Base-by-base conservation (phyloP, 1,139 yeast species). In the Pichia sp. region DNA sequence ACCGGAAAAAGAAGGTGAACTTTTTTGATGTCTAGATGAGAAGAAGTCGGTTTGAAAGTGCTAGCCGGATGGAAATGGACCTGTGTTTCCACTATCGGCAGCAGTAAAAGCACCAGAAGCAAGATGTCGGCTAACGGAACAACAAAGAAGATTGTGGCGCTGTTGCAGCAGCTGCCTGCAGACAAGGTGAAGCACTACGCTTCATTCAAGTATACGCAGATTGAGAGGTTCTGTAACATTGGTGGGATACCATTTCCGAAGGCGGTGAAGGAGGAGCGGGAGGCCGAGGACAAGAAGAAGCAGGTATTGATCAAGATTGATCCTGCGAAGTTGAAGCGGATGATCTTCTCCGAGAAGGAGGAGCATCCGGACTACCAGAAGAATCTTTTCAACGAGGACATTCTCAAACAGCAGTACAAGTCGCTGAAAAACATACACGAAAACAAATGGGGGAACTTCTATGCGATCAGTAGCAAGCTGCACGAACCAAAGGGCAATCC, bases 401-500 rank as follows among this genome's bases (percentile, higher is more conserved):
- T 83, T 60, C 71, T 86, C 56, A 75, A 76, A 55, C 81, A 83
- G 59, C 92, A 86, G 67, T 80, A 79, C 59, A 72, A 74, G 53
- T 78, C 91, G 3, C 71, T 86, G 56, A 75, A 84, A 53, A 81
- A 79, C 62, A 71, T 87, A 60, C 78, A 78, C 54, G 78, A 76
- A 60, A 84, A 84, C 67, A 84, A 83, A 66, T 85, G 84, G 72
- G 77, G 75, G 65, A 78, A 80, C 58, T 81, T 82, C 65, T 87
- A 86, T 67, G 74, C 78, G 60, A 76, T 84, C 42, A 85, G 84
- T 57, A 86, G 83, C 52, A 85, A 86, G 68, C 71, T 91, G 59
- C 72, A 81, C 64, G 76, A 72, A 62, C 97, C 97, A 34, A 84
- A 85, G 66, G 96, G 97, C 1, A 88, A 90, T 68, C 92, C 96